A percentile compares a stretch with the other conserved stretches of the same genome.
Conservation (phyloP, 768 basidiomycete genomes). For the Leccinum broughii region DNA sequence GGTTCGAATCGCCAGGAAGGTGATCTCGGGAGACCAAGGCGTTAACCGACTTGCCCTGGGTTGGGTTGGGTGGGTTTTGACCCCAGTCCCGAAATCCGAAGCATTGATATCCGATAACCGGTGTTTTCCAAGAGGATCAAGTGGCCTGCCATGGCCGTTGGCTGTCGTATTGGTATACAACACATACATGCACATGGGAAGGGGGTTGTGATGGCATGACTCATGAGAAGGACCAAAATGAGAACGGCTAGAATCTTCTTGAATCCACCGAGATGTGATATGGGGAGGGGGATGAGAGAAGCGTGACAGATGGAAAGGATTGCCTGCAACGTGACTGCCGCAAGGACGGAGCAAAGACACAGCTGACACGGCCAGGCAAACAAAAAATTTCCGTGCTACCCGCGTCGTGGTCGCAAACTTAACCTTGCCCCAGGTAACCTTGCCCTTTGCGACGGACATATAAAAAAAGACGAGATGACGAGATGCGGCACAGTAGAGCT, state of each 20-base stretch:
- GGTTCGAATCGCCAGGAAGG: slow-evolving; percentile 13
- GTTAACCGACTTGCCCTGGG: slow-evolving; percentile 4
- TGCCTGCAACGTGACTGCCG: slow-evolving; percentile 34
- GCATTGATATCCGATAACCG: slow-evolving; percentile 10
- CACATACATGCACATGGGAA: slow-evolving; percentile 4
- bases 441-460: slow-evolving; percentile 16
- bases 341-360: slow-evolving; percentile 37
- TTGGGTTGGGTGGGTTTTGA: not conserved
- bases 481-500: slow-evolving; percentile 12
- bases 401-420: slow-evolving; percentile 30
- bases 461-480: slow-evolving; percentile 13
- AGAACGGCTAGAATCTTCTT: slow-evolving; percentile 10
- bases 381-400: slow-evolving; percentile 32
- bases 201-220: slow-evolving; percentile 5
- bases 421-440: slow-evolving; percentile 27
- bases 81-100: slow-evolving; percentile 8
- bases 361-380: slow-evolving; percentile 18
- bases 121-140: slow-evolving; percentile 17
- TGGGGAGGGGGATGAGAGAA: slow-evolving; percentile 5
- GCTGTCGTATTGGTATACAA: not conserved
- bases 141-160: not conserved
- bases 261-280: slow-evolving; percentile 17
- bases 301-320: slow-evolving; percentile 17
- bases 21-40: slow-evolving; percentile 28
- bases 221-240: slow-evolving; percentile 16